These are phyloP conservation scores for Fusarium haematococcum DNA, from an alignment of 2,329 filamentous ascomycete species.

Conservation along the genomic window DNA sequence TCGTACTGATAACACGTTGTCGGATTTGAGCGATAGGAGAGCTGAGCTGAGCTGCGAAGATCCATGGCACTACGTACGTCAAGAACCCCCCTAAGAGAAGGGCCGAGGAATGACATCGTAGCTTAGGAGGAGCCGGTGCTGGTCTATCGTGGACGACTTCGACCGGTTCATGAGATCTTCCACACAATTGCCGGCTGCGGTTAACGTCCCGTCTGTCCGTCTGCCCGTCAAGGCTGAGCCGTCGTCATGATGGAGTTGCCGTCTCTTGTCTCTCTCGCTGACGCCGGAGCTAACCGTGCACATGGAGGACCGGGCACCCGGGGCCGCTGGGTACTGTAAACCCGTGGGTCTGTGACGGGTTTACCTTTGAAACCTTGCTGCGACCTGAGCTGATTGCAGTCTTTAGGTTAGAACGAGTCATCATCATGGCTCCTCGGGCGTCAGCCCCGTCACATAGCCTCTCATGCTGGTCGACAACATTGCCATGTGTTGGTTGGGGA, in stretches of 20 bases:
- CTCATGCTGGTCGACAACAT: constrained; percentile 13
- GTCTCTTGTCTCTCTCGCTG: constrained; percentile 13
- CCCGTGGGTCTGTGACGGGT: constrained; percentile 5
- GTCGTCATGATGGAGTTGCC: constrained; percentile 12
- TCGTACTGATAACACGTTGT: neutral
- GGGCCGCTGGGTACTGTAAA: constrained; percentile 6
- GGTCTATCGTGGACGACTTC: neutral
- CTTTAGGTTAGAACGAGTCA: constrained; percentile 19
- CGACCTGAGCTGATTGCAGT: neutral
- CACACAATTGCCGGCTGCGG: constrained; percentile 13
- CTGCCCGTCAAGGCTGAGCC: constrained; percentile 33
- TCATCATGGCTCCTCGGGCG: neutral
- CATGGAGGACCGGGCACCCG: constrained; percentile 2
- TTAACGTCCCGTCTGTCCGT: constrained; percentile 25
- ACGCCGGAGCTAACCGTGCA: constrained; percentile 25
- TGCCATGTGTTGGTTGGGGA: constrained; percentile 22
- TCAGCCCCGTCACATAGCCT: neutral
- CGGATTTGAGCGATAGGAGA: neutral
- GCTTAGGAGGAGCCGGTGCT: constrained; percentile 6
- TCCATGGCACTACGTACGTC: neutral
- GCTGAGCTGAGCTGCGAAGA: neutral
- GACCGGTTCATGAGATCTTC: constrained; percentile 12
- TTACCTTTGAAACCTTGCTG: constrained; percentile 4
- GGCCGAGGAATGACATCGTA: constrained; percentile 20
- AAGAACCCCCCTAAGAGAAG: neutral